Percentiles rank a stretch among this genome's conserved stretches.
phyloP scores from a whole-genome alignment of 2,329 filamentous ascomycete species.

The Clonostachys chloroleuca region DNA sequence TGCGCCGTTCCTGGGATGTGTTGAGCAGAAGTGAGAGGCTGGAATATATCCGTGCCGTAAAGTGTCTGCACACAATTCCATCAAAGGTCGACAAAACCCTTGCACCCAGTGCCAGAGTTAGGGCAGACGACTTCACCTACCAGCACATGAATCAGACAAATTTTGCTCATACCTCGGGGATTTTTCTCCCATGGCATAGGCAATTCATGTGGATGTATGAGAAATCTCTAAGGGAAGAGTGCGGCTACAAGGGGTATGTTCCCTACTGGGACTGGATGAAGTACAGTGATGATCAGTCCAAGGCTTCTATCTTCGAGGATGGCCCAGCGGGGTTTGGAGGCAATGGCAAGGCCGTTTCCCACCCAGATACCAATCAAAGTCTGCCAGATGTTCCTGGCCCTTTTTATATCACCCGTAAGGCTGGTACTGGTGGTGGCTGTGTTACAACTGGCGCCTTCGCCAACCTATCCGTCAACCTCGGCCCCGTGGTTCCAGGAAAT shows the following conservation, averaged over 20 bases:
- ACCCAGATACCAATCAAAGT: slow-evolving; percentile 16
- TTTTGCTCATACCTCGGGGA: slow-evolving; percentile 19
- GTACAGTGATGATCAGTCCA: slow-evolving; percentile 31
- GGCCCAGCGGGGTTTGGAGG: slow-evolving; percentile 37
- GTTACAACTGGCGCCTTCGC: slow-evolving; percentile 38
- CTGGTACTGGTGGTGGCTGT: slow-evolving; percentile 46
- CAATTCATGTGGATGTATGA: slow-evolving; percentile 17
- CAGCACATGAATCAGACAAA: slow-evolving; percentile 31
- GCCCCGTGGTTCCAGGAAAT: slow-evolving; percentile 16
- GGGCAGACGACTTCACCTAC: slow-evolving; percentile 33
- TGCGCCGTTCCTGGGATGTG: no score
- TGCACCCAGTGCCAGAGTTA: slow-evolving; percentile 26
- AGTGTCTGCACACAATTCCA: slow-evolving; percentile 28
- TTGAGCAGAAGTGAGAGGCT: slow-evolving; percentile 16
- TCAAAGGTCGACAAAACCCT: slow-evolving; percentile 17
- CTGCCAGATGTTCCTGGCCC: slow-evolving; percentile 11
- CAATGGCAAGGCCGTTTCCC: slow-evolving; percentile 31
- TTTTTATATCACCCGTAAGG: slow-evolving; percentile 13
- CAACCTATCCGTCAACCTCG: slow-evolving; percentile 25
- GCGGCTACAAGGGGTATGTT: slow-evolving; percentile 25
- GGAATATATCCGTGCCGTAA: slow-evolving; percentile 32
- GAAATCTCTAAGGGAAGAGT: slow-evolving; percentile 14
- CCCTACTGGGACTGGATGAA: slow-evolving; percentile 44
- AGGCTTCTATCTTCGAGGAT: slow-evolving; percentile 48
- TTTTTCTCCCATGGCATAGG: slow-evolving; percentile 35